Percentiles rank a stretch among this genome's conserved stretches.
These are phyloP conservation scores for Salix arbutifolia DNA, from an alignment of 345 rosid species.

Conservation along the genomic window DNA sequence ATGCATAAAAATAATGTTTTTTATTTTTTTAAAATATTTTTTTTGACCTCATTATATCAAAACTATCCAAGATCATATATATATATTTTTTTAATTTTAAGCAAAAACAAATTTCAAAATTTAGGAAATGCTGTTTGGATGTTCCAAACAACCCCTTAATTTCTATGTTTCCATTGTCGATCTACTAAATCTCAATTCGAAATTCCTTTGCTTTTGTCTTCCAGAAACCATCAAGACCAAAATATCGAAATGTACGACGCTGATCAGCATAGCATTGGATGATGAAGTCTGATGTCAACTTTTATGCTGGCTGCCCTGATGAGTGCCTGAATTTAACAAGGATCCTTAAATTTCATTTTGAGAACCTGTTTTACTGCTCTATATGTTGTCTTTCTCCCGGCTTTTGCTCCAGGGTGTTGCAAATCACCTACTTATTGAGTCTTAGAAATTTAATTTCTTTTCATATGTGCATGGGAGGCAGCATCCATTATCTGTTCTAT, in stretches of 20 bases:
- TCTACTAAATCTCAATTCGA: neutral
- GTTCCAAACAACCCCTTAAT: too few species aligned
- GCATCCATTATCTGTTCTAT: neutral
- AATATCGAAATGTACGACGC: constrained; percentile 70
- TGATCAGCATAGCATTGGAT: constrained; percentile 27
- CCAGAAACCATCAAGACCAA: constrained; percentile 82
- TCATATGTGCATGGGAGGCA: neutral
- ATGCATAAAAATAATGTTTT: too few species aligned
- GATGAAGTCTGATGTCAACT: neutral
- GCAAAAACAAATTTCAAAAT: too few species aligned
- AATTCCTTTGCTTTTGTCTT: constrained; percentile 6
- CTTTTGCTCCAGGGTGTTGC: neutral
- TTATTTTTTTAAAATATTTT: too few species aligned
- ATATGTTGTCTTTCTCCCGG: neutral
- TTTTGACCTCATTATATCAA: too few species aligned
- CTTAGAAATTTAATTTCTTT: neutral
- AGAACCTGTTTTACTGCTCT: neutral
- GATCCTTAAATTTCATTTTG: neutral
- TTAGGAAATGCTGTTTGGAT: too few species aligned
- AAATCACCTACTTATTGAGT: neutral
- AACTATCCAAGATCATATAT: too few species aligned
- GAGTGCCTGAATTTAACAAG: neutral
- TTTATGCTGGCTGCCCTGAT: neutral
- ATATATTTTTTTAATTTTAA: too few species aligned
- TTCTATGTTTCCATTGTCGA: too few species aligned